Percentiles rank a stretch among this genome's conserved stretches.
Conservation (phyloP, 306 rosid species). For the Acacia acuminata region DNA sequence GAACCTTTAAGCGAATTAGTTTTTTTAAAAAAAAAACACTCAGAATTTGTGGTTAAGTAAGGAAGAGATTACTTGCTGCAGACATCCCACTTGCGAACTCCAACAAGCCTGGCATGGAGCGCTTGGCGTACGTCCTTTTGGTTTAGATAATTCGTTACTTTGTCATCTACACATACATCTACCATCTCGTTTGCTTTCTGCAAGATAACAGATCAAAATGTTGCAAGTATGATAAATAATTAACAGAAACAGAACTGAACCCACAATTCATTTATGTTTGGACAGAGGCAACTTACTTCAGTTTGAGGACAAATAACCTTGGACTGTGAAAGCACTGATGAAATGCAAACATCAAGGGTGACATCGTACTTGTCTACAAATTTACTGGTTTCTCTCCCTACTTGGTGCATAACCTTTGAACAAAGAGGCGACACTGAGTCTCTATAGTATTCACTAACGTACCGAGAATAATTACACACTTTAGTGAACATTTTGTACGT, state of each 20-base stretch:
- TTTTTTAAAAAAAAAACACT: background rate
- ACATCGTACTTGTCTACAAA: conserved; percentile 78
- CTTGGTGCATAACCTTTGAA: conserved; percentile 63
- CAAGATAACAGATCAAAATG: background rate
- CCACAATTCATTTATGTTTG: background rate
- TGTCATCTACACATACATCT: conserved; percentile 96
- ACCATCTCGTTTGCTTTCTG: conserved; percentile 74
- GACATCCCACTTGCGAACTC: conserved; percentile 82
- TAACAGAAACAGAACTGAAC: background rate
- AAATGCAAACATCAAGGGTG: conserved; percentile 78
- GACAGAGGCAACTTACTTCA: conserved; percentile 37
- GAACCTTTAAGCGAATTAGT: background rate
- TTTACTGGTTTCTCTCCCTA: conserved; percentile 72
- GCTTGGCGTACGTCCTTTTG: conserved; percentile 77
- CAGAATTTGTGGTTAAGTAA: background rate
- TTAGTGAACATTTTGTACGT: conserved; percentile 47
- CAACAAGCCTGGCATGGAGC: conserved; percentile 85
- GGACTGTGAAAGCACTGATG: conserved; percentile 69
- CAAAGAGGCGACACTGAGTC: conserved; percentile 51
- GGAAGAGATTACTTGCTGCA: conserved; percentile 75
- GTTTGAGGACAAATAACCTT: conserved; percentile 53
- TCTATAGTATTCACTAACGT: conserved; percentile 50
- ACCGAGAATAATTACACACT: conserved; percentile 51
- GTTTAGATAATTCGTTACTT: conserved; percentile 83
- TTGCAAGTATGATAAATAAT: conserved; percentile 15